Conservation (phyloP, 2,329 filamentous ascomycete genomes). For the Lasiodiplodia gonubiensis region DNA sequence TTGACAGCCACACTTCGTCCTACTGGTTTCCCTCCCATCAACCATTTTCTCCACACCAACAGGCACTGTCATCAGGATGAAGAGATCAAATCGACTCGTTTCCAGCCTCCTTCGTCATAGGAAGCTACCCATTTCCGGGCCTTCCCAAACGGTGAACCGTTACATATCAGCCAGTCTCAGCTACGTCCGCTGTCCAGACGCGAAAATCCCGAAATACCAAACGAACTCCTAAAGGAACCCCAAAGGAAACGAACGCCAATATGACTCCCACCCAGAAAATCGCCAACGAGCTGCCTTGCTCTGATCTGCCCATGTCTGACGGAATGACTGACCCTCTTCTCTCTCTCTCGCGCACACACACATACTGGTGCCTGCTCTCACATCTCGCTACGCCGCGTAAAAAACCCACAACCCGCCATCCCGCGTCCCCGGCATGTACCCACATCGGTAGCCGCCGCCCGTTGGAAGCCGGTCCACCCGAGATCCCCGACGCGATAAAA, state of each 20-base stretch:
- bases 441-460: background rate
- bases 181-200: background rate
- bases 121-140: background rate
- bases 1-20: background rate
- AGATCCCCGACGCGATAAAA: slow-evolving; percentile 6
- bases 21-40: background rate
- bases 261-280: background rate
- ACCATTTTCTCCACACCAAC: background rate
- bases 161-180: background rate
- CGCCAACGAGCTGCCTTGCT: background rate
- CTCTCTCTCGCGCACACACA: background rate
- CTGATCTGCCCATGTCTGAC: background rate
- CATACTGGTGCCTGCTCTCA: background rate
- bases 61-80: background rate
- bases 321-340: background rate
- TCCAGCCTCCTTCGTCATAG: background rate
- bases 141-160: background rate
- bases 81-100: background rate
- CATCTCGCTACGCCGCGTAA: background rate
- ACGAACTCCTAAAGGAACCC: background rate
- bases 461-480: background rate
- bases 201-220: background rate
- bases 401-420: background rate
- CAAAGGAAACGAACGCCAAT: background rate
- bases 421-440: background rate